phyloP scores from a whole-genome alignment of 129 eudicot species.

The Pseudognaphalium luteoalbum region DNA sequence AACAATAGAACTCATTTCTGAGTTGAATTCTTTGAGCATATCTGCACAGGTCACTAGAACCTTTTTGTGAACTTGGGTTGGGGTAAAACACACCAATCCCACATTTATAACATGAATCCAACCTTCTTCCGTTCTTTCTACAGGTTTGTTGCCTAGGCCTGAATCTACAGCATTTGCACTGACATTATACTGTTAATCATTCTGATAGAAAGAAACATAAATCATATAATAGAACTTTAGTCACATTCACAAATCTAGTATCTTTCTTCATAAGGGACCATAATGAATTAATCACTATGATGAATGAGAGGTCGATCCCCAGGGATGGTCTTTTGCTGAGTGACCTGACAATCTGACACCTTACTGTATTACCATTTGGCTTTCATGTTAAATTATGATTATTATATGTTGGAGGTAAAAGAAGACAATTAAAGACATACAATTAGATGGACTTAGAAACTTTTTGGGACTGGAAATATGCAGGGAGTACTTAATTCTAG shows the following conservation, averaged over 20 bases:
- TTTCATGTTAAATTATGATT: not conserved
- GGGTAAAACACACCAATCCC: not conserved
- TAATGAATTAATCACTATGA: not conserved
- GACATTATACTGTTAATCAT: not conserved
- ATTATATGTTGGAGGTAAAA: not conserved
- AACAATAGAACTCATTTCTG: not conserved
- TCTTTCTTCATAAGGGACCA: not conserved
- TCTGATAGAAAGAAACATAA: not conserved
- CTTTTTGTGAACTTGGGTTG: constrained; percentile 1
- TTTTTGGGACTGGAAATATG: not conserved
- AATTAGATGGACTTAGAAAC: not conserved
- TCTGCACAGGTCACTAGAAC: not conserved
- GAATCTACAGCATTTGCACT: not conserved
- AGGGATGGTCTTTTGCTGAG: not conserved
- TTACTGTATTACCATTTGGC: not conserved
- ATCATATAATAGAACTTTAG: not conserved
- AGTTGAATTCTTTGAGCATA: not conserved
- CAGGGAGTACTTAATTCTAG: constrained; percentile 3
- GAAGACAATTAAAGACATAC: not conserved
- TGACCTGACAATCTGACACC: not conserved
- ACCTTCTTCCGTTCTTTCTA: not conserved
- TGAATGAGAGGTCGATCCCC: not conserved
- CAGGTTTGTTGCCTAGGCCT: constrained; percentile 1
- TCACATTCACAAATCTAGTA: too few relatives aligned
- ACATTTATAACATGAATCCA: not conserved